These are phyloP conservation scores for Lentinula sp. DNA, from an alignment of 768 basidiomycete species.

Conservation along the genomic window DNA sequence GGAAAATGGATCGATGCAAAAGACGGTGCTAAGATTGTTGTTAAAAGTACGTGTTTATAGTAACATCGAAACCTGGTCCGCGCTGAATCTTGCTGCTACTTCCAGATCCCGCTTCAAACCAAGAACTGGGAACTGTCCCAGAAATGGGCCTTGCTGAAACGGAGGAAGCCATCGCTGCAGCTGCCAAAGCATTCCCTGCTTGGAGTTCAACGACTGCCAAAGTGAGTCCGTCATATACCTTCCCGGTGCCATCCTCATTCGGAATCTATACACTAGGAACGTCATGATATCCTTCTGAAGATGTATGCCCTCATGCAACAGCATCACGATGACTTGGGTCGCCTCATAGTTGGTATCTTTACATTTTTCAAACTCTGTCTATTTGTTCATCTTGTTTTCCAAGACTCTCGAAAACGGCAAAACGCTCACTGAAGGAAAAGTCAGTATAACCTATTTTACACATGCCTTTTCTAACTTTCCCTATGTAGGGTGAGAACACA, in stretches of 20 bases:
- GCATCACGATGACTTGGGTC: conserved; percentile 80
- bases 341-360: conserved; percentile 62
- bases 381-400: conserved; percentile 8
- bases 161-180: conserved; percentile 78
- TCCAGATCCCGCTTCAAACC: conserved; percentile 82
- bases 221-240: conserved; percentile 33
- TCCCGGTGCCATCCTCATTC: neutral
- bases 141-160: conserved; percentile 88
- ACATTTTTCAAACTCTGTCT: conserved; percentile 20
- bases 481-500: conserved; percentile 78
- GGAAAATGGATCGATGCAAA: conserved; percentile 86
- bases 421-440: conserved; percentile 77
- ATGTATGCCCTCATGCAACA: conserved; percentile 75
- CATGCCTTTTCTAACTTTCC: neutral
- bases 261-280: conserved; percentile 37
- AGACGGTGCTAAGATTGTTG: conserved; percentile 63
- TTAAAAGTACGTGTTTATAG: conserved; percentile 56
- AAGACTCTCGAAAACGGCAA: conserved; percentile 97
- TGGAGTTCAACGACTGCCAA: conserved; percentile 90
- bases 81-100: neutral
- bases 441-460: conserved; percentile 16
- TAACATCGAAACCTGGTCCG: neutral
- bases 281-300: conserved; percentile 81
- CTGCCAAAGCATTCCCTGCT: conserved; percentile 69
- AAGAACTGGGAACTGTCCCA: conserved; percentile 79